phyloP scores from a whole-genome alignment of 2,329 filamentous ascomycete genomes.

The Epichloe coenophiala region DNA sequence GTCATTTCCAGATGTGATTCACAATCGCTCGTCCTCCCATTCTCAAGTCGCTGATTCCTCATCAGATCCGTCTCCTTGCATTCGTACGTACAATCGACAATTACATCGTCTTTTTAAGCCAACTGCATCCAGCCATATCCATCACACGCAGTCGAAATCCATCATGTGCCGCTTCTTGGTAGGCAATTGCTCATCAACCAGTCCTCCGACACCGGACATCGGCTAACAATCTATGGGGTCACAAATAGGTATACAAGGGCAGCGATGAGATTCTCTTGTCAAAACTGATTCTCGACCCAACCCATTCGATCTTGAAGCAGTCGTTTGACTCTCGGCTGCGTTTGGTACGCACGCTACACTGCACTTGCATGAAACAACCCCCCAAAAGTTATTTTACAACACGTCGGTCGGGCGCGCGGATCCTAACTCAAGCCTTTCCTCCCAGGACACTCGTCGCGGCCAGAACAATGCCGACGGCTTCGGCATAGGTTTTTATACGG shows the following conservation, averaged over 20 bases:
- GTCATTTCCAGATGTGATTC: conserved; percentile 20
- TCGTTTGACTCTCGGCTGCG: conserved; percentile 92
- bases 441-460: conserved; percentile 72
- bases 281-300: conserved; percentile 88
- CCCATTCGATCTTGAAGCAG: conserved; percentile 92
- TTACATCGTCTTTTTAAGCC: background rate
- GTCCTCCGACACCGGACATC: conserved; percentile 16
- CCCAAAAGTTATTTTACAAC: no score
- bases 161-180: conserved; percentile 33
- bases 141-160: background rate
- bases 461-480: conserved; percentile 95
- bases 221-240: background rate
- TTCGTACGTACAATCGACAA: background rate
- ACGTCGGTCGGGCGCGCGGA: background rate
- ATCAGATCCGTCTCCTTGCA: background rate
- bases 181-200: conserved; percentile 9
- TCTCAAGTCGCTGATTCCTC: background rate
- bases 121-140: background rate
- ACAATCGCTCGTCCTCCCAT: conserved; percentile 3
- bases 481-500: conserved; percentile 94
- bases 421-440: conserved; percentile 2
- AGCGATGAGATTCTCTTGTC: conserved; percentile 93
- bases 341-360: conserved; percentile 46
- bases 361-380: no score
- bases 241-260: conserved; percentile 74